Base-by-base conservation (phyloP, 2,329 filamentous ascomycete species). In the Fusarium sp. region DNA sequence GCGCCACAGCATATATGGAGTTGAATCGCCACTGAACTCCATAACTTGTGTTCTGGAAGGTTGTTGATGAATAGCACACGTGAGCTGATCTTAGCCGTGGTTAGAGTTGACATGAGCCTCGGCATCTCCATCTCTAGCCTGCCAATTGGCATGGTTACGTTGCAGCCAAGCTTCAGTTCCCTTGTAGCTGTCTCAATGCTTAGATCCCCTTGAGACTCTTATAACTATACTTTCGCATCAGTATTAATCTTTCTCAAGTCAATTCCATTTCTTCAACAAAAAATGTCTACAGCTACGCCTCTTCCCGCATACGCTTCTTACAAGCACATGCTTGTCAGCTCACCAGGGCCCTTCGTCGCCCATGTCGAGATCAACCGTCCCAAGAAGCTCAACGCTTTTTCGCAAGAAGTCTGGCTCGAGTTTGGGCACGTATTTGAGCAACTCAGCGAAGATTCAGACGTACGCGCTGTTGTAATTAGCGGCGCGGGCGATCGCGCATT, bases 341-440 rank as follows among this genome's bases (percentile, higher is more conserved):
- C 89, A 44, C 93, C 94, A 1, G 76, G 82, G 40, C 86, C 91
- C 76, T 90, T 90, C 82, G 91, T 98, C 51, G 92, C 91, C n/a
- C 93, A 97, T 79, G 92, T 98, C 63, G 91, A 98, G 82, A 97
- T 97, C 82, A 94, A 97, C 83, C 88, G 94, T 2, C 89, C 94
- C 2, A 81, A 88, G 71, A 97, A 97, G 83, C 84, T 98, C 79
- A 98, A 98, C 80, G 90, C 94, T 70, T 98, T 97, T 80, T 87
- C 89, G 71, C 90, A 93, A 78, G 83, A 88, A 57, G 95, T 98
- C 90, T 98, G 94, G 94, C 83, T 91, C 56, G 94, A 97, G 82
- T 85, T 97, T 69, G 88, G 90, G 58, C 76, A 80, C 15, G 85
- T 97, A 72, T 96, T 98, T 83, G 80, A 84, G 60, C 85, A 87